These are phyloP conservation scores for Medicago arabica DNA, from an alignment of 306 rosid species.

Conservation along the genomic window DNA sequence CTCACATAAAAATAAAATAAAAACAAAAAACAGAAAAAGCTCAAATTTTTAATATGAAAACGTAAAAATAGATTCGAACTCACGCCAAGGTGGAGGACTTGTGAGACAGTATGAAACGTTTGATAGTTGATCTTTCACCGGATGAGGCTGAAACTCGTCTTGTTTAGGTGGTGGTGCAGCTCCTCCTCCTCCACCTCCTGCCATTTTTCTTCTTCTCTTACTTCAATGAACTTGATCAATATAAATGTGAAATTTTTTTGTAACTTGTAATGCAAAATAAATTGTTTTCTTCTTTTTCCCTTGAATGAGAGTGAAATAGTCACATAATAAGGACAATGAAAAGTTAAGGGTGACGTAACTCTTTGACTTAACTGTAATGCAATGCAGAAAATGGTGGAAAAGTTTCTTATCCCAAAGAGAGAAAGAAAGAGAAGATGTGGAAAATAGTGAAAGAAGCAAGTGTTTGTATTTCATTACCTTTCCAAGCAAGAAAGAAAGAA, in stretches of 20 bases:
- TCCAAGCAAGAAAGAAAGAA: background rate
- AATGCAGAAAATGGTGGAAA: background rate
- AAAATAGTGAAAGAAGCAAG: background rate
- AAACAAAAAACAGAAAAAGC: background rate
- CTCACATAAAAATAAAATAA: background rate
- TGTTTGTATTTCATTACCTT: background rate
- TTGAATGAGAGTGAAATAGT: background rate
- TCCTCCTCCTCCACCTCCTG: constrained; percentile 52
- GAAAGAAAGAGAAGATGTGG: background rate
- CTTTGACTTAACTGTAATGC: background rate
- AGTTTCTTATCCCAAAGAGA: background rate
- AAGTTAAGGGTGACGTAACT: background rate
- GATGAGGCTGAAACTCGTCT: constrained; percentile 89
- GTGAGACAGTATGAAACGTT: constrained; percentile 82
- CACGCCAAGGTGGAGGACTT: constrained; percentile 99
- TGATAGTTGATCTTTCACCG: constrained; percentile 82
- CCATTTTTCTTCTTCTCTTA: constrained; percentile 53
- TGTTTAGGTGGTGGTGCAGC: constrained; percentile 83
- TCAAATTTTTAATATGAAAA: constrained; percentile 1
- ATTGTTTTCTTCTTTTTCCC: background rate
- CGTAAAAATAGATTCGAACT: constrained; percentile 39
- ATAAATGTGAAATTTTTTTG: background rate
- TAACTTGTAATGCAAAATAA: background rate
- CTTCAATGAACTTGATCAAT: constrained; percentile 8
- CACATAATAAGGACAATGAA: background rate